Evolutionary conservation across 176 grass and related monocot genomes (phyloP).

Genomic region (Bromus sterilis): DNA sequence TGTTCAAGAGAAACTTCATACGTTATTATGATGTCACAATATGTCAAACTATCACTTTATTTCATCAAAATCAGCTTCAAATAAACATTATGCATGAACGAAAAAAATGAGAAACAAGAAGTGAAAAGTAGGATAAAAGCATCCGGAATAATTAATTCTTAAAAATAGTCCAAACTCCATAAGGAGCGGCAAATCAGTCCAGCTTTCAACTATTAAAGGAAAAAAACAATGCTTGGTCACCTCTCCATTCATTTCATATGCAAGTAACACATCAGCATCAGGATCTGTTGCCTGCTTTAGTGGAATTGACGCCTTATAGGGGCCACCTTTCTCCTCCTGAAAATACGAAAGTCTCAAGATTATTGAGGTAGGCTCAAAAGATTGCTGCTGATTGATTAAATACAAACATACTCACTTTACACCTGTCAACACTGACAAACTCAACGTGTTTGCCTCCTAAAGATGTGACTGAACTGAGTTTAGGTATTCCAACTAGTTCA

Average conservation of each 20-base stretch:
- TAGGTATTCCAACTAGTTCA: constrained; percentile 64
- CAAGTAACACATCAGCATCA: constrained; percentile 95
- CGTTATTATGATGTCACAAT: neutral
- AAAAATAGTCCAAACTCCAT: constrained; percentile 3
- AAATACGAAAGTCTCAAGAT: constrained; percentile 15
- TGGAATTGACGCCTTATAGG: constrained; percentile 96
- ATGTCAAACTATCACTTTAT: neutral
- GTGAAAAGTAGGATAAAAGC: neutral
- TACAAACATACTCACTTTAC: constrained; percentile 66
- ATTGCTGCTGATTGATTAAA: neutral
- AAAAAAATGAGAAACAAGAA: neutral
- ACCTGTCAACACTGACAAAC: constrained; percentile 82
- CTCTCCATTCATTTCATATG: constrained; percentile 99
- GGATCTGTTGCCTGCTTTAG: constrained; percentile 78
- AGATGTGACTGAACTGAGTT: constrained; percentile 55
- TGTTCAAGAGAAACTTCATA: neutral
- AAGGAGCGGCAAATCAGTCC: neutral
- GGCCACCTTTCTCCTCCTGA: constrained; percentile 97
- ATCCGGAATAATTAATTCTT: neutral
- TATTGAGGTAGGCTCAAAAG: neutral
- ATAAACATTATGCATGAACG: neutral
- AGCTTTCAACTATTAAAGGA: neutral
- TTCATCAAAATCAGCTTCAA: constrained; percentile 3
- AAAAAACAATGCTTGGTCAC: constrained; percentile 26
- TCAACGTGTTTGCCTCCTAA: constrained; percentile 84